These are phyloP conservation scores for Epithemia pelagica DNA, from an alignment of 108 stramenopile species.

Conservation along the genomic window DNA sequence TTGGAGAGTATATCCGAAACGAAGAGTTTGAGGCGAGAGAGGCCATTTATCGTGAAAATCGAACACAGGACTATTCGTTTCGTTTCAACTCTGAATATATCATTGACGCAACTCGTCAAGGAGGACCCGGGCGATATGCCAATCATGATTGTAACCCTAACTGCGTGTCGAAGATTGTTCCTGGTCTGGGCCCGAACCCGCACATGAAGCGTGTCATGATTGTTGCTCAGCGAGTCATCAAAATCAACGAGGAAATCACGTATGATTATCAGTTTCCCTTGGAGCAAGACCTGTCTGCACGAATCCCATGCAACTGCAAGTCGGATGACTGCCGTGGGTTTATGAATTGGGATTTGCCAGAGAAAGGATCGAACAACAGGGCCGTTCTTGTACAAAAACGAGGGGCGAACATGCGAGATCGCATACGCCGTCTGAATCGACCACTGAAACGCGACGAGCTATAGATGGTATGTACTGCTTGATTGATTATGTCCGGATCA, in stretches of 20 bases:
- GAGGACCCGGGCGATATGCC: slow-evolving; percentile 88
- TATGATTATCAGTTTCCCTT: slow-evolving; percentile 97
- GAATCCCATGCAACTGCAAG: slow-evolving; percentile 77
- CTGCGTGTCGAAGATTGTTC: slow-evolving; percentile 81
- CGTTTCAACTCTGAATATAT: slow-evolving; percentile 78
- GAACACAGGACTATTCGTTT: slow-evolving; percentile 94
- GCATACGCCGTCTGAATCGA: slow-evolving; percentile 44
- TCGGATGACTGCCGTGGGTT: slow-evolving; percentile 66
- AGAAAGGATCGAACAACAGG: slow-evolving; percentile 46
- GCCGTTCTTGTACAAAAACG: slow-evolving; percentile 36
- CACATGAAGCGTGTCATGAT: slow-evolving; percentile 83
- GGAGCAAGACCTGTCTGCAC: slow-evolving; percentile 54
- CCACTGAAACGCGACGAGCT: slow-evolving; percentile 27
- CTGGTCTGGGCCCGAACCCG: slow-evolving; percentile 42
- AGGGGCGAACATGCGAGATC: slow-evolving; percentile 51
- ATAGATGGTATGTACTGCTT: not conserved
- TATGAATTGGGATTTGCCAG: slow-evolving; percentile 86
- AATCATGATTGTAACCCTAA: slow-evolving; percentile 97
- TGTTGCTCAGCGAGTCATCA: slow-evolving; percentile 79
- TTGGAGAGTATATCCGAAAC: slow-evolving; percentile 86
- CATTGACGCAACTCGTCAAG: slow-evolving; percentile 91
- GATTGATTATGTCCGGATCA: too few relatives aligned
- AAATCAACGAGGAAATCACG: slow-evolving; percentile 88
- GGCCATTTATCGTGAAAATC: slow-evolving; percentile 71
- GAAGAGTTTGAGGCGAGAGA: slow-evolving; percentile 84